Percentiles rank a stretch among this genome's conserved stretches.
Evolutionary conservation across 2,329 filamentous ascomycete genomes (phyloP).

Genomic region (Phaeoacremonium minimum): DNA sequence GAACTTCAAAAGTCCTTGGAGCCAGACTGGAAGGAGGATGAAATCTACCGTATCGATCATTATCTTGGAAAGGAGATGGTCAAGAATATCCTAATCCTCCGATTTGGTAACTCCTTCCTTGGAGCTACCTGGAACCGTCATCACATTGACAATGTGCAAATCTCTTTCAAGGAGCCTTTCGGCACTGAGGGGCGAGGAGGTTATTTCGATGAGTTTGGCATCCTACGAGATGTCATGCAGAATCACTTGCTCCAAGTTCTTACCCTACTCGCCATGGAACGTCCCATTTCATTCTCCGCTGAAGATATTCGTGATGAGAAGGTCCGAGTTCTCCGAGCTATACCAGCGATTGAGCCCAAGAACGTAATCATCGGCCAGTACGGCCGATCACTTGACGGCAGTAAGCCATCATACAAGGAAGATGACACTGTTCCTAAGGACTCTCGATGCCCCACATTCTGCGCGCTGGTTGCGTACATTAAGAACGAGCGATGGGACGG

Average conservation of each 20-base stretch:
- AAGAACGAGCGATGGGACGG: constrained; percentile 99
- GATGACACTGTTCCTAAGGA: constrained; percentile 97
- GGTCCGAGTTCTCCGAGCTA: constrained; percentile 89
- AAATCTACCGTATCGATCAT: constrained; percentile 98
- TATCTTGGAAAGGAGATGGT: constrained; percentile 99
- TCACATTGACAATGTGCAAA: constrained; percentile 99
- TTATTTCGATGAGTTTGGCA: constrained; percentile 99
- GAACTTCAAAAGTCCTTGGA: constrained; percentile 92
- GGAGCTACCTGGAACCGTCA: constrained; percentile 98
- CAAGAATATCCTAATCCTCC: constrained; percentile 97
- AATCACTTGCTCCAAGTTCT: constrained; percentile 97
- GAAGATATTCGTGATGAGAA: constrained; percentile 99
- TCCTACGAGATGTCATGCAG: constrained; percentile 99
- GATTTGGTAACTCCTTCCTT: constrained; percentile 98
- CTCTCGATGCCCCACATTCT: constrained; percentile 96
- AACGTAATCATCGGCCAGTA: constrained; percentile 99
- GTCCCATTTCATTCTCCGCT: constrained; percentile 94
- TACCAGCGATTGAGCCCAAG: constrained; percentile 95
- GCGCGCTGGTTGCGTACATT: constrained; percentile 94
- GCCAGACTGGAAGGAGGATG: constrained; percentile 97
- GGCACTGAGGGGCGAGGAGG: constrained; percentile 96
- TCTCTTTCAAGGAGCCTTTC: constrained; percentile 99
- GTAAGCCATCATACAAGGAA: constrained; percentile 97
- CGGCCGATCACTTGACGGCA: constrained; percentile 90
- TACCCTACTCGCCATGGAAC: constrained; percentile 95